These are phyloP conservation scores for Gremmenia infestans DNA, from an alignment of 2,329 filamentous ascomycete genomes.

Conservation along the genomic window DNA sequence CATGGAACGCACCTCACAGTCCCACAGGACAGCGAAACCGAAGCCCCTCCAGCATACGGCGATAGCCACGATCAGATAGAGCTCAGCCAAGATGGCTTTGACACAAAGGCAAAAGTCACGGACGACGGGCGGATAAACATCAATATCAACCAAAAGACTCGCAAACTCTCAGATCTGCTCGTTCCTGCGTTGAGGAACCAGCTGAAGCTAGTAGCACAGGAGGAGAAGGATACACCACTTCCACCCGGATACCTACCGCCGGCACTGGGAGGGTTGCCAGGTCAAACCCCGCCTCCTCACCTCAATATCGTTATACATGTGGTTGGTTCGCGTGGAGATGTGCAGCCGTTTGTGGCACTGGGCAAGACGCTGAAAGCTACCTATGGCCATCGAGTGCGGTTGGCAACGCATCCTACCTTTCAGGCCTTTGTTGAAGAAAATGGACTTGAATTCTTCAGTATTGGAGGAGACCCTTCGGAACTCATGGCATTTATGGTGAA, in stretches of 20 bases:
- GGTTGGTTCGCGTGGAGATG: conserved; percentile 68
- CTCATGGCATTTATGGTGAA: conserved; percentile 91
- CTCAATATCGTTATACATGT: conserved; percentile 72
- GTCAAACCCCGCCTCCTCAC: conserved; percentile 50
- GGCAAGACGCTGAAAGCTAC: conserved; percentile 59
- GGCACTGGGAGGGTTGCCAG: conserved; percentile 61
- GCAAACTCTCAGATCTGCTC: conserved; percentile 61
- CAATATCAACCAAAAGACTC: conserved; percentile 67
- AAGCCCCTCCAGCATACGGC: conserved; percentile 53
- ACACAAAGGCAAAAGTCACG: conserved; percentile 57
- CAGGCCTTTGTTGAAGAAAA: conserved; percentile 63
- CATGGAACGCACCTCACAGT: conserved; percentile 13
- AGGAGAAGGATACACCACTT: conserved; percentile 47
- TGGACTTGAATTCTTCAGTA: conserved; percentile 69
- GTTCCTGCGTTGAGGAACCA: conserved; percentile 59
- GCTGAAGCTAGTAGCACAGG: conserved; percentile 34
- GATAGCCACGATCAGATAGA: conserved; percentile 51
- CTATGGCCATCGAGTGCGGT: conserved; percentile 65
- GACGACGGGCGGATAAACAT: conserved; percentile 77
- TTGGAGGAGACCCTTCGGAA: conserved; percentile 70
- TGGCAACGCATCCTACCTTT: conserved; percentile 70
- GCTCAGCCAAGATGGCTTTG: conserved; percentile 57
- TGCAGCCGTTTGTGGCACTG: conserved; percentile 70
- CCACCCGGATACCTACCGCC: conserved; percentile 69
- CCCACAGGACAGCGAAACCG: conserved; percentile 16